phyloP scores from a whole-genome alignment of 75 land plant species.

The Cryptomeria japonica region DNA sequence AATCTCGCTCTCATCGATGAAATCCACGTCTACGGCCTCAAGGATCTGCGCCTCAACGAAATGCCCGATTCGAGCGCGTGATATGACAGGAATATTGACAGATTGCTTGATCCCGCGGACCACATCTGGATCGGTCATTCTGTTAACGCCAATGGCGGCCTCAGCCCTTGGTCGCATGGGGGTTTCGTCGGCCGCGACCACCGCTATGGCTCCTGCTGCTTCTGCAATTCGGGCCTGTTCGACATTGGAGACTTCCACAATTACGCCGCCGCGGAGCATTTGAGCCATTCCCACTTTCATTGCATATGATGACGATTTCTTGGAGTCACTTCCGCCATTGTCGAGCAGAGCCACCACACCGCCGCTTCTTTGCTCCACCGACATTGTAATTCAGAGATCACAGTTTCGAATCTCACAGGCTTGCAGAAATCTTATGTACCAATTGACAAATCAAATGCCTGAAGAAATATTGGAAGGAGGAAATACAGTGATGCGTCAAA shows the following conservation, averaged over 20 bases:
- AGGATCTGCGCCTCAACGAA: constrained; percentile 46
- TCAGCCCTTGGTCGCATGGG: background rate
- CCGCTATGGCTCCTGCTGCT: constrained; percentile 34
- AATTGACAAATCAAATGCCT: background rate
- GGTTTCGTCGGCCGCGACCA: constrained; percentile 29
- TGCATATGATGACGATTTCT: constrained; percentile 40
- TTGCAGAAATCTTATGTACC: too few relatives aligned
- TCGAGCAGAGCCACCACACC: constrained; percentile 31
- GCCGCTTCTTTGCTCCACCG: background rate
- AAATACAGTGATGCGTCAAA: background rate
- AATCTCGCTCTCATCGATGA: constrained; percentile 38
- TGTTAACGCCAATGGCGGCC: constrained; percentile 11
- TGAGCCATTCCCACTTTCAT: constrained; percentile 36
- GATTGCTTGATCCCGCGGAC: constrained; percentile 38
- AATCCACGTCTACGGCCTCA: constrained; percentile 43
- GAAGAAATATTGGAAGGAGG: background rate
- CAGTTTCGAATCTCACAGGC: background rate
- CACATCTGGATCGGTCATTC: constrained; percentile 38
- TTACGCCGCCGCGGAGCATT: constrained; percentile 43
- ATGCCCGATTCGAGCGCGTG: constrained; percentile 45
- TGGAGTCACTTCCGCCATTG: constrained; percentile 14
- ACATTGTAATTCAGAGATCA: background rate
- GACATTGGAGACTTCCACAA: constrained; percentile 24
- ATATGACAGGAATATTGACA: constrained; percentile 41
- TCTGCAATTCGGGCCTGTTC: constrained; percentile 39